These are phyloP conservation scores for Phytophthora pini DNA, from an alignment of 352 stramenopile species.

Conservation along the genomic window DNA sequence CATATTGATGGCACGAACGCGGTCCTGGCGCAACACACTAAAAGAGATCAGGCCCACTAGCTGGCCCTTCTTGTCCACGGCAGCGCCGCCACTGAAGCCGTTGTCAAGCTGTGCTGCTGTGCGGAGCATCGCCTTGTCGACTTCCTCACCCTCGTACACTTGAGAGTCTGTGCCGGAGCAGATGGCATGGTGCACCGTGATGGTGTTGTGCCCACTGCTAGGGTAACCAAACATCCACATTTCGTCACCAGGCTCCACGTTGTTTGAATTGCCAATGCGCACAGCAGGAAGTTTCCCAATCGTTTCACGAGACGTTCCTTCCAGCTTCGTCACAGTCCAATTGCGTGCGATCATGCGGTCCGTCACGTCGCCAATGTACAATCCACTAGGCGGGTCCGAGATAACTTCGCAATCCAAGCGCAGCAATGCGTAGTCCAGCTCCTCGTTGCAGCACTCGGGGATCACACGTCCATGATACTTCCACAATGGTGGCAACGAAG, in stretches of 20 bases:
- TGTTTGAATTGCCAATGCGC: conserved; percentile 89
- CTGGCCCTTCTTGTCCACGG: conserved; percentile 87
- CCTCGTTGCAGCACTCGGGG: conserved; percentile 85
- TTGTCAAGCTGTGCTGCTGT: conserved; percentile 88
- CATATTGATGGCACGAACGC: conserved; percentile 90
- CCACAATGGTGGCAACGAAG: conserved; percentile 78
- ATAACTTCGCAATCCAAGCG: conserved; percentile 87
- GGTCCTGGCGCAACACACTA: conserved; percentile 85
- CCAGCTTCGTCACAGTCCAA: conserved; percentile 83
- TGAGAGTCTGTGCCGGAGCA: conserved; percentile 89
- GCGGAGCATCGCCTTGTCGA: conserved; percentile 88
- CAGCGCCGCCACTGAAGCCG: conserved; percentile 84
- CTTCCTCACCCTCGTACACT: conserved; percentile 84
- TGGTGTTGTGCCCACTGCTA: conserved; percentile 90
- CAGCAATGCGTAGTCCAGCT: conserved; percentile 84
- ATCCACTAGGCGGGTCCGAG: conserved; percentile 83
- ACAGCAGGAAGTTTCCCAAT: conserved; percentile 82
- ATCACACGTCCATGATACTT: conserved; percentile 87
- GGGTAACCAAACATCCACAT: conserved; percentile 93
- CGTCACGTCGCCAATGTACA: conserved; percentile 90
- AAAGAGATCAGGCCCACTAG: conserved; percentile 90
- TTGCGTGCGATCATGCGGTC: conserved; percentile 87
- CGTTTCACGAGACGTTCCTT: conserved; percentile 71
- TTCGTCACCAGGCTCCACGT: conserved; percentile 86
- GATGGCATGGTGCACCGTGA: conserved; percentile 91